phyloP scores from a whole-genome alignment of 805 yeast genomes.

The Myxozyma melibiosi region DNA sequence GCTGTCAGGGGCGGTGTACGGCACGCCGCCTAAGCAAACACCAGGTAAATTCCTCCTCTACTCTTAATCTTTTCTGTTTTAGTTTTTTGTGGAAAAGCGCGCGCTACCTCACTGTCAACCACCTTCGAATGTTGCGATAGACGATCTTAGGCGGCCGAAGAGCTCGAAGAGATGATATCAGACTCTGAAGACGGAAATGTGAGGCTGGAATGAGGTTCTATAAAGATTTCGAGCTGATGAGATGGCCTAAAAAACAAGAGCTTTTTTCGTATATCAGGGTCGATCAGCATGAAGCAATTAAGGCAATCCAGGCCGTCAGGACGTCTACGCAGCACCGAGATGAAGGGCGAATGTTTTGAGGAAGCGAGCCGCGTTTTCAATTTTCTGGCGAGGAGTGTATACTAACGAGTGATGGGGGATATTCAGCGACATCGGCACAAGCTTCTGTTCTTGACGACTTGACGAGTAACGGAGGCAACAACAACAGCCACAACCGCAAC shows the following conservation, averaged over 20 bases:
- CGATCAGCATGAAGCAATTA: too few species aligned
- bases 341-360: too few species aligned
- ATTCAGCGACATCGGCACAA: not conserved
- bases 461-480: too few species aligned
- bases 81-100: not conserved
- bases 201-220: slow-evolving; percentile 7
- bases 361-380: too few species aligned
- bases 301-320: too few species aligned
- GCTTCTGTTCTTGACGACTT: too few species aligned
- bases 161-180: not conserved
- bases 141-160: too few species aligned
- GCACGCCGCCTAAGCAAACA: slow-evolving; percentile 30
- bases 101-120: slow-evolving; percentile 11
- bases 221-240: slow-evolving; percentile 2
- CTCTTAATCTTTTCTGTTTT: not conserved
- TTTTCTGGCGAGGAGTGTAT: not conserved
- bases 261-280: slow-evolving; percentile 17
- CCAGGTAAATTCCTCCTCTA: slow-evolving; percentile 15
- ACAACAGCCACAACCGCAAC: too few species aligned
- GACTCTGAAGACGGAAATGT: slow-evolving; percentile 8
- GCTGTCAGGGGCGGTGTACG: slow-evolving; percentile 13
- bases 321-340: too few species aligned
- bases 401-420: slow-evolving; percentile 2
- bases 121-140: too few species aligned
- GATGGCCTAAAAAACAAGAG: slow-evolving; percentile 5